Base-by-base conservation (phyloP, 2,329 filamentous ascomycete genomes). In the Teratosphaeria epicoccoides region DNA sequence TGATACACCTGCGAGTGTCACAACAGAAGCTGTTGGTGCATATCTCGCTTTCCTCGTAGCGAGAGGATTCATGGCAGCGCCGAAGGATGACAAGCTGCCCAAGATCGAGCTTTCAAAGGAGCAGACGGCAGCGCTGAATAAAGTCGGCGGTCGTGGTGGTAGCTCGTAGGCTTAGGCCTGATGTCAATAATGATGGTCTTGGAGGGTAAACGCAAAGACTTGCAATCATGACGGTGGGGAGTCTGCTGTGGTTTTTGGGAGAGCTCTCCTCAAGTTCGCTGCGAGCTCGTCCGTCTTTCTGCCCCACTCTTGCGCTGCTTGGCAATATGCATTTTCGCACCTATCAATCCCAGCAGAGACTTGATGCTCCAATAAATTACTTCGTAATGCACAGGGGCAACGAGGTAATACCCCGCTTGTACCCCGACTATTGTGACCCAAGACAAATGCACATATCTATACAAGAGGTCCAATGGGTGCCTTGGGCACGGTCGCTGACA, bases 31-130 rank as follows among this genome's bases (percentile, higher is more conserved):
- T 29, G 75, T 86, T 14, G 83, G 83, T 3, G 66, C 78, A 17
- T 87, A 85, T 63, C 66, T 85, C 48, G 73, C 77, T 24, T 87
- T 83, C 62, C 69, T 87, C 33, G 74, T 80, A 2, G 75, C 76
- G 54, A 74, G 81, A 55, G 80, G 80, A 4, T 87, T 87, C 68
- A 74, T 87, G 64, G 70, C 73, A 3, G 60, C 64, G 47, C 78
- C 79, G 1, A 59, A 62, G 0, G 64, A 56, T 9, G 14, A 51
- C 12, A 52, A 53, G 7, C 60, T 82, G 49, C 79, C 79, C 1
- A 59, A 61, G 26, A 65, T 73, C 7, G 63, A 70, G 50, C 61
- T 81, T 24, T 69, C 69, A 10, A 68, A 72, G 52, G 70, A 70
- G 56, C 73, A 77, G 61, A 73, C 69, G 59, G 69, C 72, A 61